A percentile compares a stretch with the other conserved stretches of the same genome.
These are phyloP conservation scores for Jacaranda mimosifolia DNA, from an alignment of 257 asterid species.

Conservation along the genomic window DNA sequence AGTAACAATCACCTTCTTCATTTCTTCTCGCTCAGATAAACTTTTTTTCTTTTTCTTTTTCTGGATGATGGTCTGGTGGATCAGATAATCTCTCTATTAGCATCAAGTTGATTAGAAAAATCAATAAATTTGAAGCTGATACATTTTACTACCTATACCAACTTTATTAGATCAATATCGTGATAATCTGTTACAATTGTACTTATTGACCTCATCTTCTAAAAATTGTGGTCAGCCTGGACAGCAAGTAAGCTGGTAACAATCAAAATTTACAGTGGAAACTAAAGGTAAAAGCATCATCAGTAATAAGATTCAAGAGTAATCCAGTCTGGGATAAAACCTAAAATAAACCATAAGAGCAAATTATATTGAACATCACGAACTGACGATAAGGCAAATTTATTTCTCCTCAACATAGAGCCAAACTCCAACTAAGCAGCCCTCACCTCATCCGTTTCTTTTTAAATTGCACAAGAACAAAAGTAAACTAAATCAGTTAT, in stretches of 20 bases:
- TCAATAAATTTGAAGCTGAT: slow-evolving; percentile 27
- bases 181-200: slow-evolving; percentile 28
- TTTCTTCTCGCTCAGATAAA: neutral
- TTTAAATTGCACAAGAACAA: slow-evolving; percentile 48
- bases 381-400: slow-evolving; percentile 23
- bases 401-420: slow-evolving; percentile 35
- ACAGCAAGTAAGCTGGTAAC: neutral
- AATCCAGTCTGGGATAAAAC: neutral
- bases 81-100: slow-evolving; percentile 19
- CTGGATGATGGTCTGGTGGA: neutral
- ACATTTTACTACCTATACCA: slow-evolving; percentile 28
- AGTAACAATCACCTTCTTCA: slow-evolving; percentile 8
- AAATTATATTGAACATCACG: neutral
- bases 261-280: neutral
- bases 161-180: slow-evolving; percentile 38
- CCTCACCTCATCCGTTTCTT: slow-evolving; percentile 38
- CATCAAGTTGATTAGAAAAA: slow-evolving; percentile 36
- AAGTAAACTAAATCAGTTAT: slow-evolving; percentile 25
- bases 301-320: neutral
- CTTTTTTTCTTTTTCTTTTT: neutral
- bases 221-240: neutral
- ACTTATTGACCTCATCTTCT: slow-evolving; percentile 27
- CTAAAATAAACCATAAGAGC: neutral
- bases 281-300: slow-evolving; percentile 20
- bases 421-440: slow-evolving; percentile 47